Percentiles rank a stretch among this genome's conserved stretches.
Evolutionary conservation across 2,329 filamentous ascomycete species (phyloP).

Genomic region (Fusarium protoensiforme): DNA sequence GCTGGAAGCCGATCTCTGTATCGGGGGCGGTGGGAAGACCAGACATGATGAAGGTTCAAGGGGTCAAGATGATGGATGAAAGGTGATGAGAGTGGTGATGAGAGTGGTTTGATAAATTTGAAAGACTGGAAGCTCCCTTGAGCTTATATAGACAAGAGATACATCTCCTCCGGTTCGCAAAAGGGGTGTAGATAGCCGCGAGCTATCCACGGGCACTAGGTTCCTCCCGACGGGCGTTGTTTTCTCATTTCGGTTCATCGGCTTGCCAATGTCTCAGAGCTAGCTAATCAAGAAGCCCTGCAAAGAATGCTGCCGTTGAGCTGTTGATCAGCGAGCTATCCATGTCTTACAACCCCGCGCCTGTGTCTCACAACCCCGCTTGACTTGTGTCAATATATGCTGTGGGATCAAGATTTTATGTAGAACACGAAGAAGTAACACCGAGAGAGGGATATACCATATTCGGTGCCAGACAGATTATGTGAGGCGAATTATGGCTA

Average conservation of each 20-base stretch:
- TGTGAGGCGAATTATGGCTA: neutral
- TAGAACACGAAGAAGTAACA: neutral
- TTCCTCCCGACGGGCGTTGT: neutral
- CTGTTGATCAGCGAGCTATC: neutral
- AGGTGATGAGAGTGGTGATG: neutral
- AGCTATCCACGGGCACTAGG: neutral
- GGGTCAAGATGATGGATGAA: neutral
- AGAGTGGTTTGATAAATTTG: neutral
- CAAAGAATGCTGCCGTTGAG: neutral
- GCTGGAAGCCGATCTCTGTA: conserved; percentile 35
- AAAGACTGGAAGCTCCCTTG: neutral
- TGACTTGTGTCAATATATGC: neutral
- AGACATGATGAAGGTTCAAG: conserved; percentile 19
- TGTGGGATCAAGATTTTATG: neutral
- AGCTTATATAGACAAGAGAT: conserved; percentile 2
- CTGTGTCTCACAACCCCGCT: neutral
- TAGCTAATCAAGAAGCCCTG: neutral
- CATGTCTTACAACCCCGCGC: conserved; percentile 6
- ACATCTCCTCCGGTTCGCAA: neutral
- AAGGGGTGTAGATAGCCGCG: neutral
- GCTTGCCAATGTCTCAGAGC: neutral
- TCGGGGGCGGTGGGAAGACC: conserved; percentile 40
- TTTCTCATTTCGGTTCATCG: neutral
- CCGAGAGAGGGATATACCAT: neutral
- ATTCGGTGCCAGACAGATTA: neutral